phyloP scores from a whole-genome alignment of 176 grass and related monocot species.

The Triticum dicoccoides region DNA sequence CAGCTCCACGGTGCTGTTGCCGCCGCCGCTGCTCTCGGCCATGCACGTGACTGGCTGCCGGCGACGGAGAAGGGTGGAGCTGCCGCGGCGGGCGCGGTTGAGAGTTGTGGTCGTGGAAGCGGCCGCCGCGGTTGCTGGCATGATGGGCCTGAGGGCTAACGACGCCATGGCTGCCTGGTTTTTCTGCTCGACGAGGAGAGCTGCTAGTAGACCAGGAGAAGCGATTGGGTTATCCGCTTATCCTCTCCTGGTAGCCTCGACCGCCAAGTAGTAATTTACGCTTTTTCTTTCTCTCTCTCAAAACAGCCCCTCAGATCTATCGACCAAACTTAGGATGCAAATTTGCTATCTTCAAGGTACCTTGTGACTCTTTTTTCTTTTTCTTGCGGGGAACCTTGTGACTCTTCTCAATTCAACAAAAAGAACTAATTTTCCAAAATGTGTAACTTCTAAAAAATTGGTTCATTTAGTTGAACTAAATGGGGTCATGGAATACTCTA shows the following conservation, averaged over 20 bases:
- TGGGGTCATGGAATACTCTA: too few relatives aligned
- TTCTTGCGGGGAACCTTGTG: too few relatives aligned
- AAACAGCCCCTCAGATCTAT: too few relatives aligned
- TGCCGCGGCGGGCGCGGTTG: background rate
- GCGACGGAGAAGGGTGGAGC: background rate
- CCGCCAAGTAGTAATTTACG: too few relatives aligned
- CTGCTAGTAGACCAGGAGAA: background rate
- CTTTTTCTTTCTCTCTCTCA: too few relatives aligned
- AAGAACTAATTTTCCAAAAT: too few relatives aligned
- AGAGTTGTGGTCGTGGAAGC: background rate
- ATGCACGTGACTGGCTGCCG: slow-evolving; percentile 12
- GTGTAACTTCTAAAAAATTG: too few relatives aligned
- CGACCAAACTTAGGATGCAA: too few relatives aligned
- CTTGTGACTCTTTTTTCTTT: too few relatives aligned
- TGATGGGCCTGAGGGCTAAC: background rate
- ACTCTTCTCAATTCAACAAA: too few relatives aligned
- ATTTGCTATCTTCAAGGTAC: too few relatives aligned
- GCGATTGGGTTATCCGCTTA: background rate
- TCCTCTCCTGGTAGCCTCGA: background rate
- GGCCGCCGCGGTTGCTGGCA: background rate
- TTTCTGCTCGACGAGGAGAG: background rate
- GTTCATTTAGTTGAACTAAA: too few relatives aligned
- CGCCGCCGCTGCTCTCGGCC: slow-evolving; percentile 42
- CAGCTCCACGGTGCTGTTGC: slow-evolving; percentile 44
- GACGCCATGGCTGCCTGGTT: slow-evolving; percentile 23